phyloP scores from a whole-genome alignment of 169 alveolate species.

The Plasmodium billcollinsi region DNA sequence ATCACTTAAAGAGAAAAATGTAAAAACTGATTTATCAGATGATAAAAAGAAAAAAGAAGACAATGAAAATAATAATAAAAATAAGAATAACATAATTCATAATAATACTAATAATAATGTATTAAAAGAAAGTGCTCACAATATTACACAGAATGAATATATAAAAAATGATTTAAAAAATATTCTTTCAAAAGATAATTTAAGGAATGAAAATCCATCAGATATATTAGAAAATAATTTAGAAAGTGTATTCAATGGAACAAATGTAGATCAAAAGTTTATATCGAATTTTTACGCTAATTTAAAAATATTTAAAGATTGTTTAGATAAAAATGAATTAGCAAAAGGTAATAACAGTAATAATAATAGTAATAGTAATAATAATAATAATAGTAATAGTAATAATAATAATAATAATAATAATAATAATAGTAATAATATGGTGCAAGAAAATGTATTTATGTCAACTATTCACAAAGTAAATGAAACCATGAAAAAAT shows the following conservation, averaged over 20 bases:
- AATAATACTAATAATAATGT: too few species aligned
- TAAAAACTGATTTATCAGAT: neutral
- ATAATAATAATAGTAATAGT: neutral
- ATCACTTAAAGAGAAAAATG: neutral
- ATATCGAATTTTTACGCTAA: slow-evolving; percentile 43
- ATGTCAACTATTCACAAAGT: slow-evolving; percentile 16
- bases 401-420: neutral
- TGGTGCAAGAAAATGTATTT: slow-evolving; percentile 1
- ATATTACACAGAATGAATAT: neutral
- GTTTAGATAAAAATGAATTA: neutral
- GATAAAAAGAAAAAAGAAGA: neutral
- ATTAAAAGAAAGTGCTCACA: too few species aligned
- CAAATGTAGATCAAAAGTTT: slow-evolving; percentile 29
- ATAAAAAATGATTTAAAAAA: neutral
- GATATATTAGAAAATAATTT: slow-evolving; percentile 25
- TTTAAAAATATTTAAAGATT: slow-evolving; percentile 41
- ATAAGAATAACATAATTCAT: too few species aligned
- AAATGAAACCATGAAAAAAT: slow-evolving; percentile 45
- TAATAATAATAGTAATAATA: slow-evolving; percentile 1
- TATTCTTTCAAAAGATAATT: neutral
- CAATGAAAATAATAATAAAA: too few species aligned
- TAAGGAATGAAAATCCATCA: slow-evolving; percentile 2
- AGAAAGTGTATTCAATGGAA: slow-evolving; percentile 7
- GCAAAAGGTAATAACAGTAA: neutral
- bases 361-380: neutral